Conservation (phyloP, 164 flowering plant species). For the Nelumbo lutea region DNA sequence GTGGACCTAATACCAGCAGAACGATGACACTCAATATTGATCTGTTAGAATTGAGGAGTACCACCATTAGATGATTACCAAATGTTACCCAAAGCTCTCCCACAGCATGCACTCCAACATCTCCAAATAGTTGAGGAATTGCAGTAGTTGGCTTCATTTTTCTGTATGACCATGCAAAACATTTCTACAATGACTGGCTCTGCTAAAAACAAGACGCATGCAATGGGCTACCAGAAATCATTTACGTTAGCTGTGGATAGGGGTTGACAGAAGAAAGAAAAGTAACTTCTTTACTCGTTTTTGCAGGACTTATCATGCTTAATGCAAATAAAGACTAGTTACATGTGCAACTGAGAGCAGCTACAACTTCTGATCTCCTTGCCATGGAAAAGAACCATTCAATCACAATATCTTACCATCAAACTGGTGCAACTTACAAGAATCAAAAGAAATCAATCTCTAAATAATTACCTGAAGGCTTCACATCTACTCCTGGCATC, state of each 20-base stretch:
- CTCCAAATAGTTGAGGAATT: not conserved
- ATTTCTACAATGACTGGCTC: no score
- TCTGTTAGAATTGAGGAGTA: not conserved
- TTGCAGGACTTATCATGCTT: conserved; percentile 9
- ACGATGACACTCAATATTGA: not conserved
- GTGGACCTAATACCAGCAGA: not conserved
- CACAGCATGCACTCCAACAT: not conserved
- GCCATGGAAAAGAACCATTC: conserved; percentile 22
- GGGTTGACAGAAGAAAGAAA: not conserved
- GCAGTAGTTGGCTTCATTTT: not conserved
- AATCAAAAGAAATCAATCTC: conserved; percentile 81
- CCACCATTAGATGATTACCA: not conserved
- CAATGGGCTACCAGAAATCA: no score
- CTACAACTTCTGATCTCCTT: conserved; percentile 2
- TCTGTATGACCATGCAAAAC: not conserved
- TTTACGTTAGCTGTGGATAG: no score
- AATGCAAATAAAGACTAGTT: conserved; percentile 9
- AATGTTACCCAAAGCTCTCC: not conserved
- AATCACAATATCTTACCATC: conserved; percentile 16
- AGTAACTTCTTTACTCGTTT: conserved; percentile 18
- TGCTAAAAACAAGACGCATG: no score
- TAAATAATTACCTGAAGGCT: conserved; percentile 74
- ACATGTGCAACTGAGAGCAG: conserved; percentile 13
- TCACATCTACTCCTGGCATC: conserved; percentile 53
- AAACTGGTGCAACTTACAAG: conserved; percentile 12